Conservation (phyloP, 1,284 basidiomycete genomes). For the Marasmius fiardii region DNA sequence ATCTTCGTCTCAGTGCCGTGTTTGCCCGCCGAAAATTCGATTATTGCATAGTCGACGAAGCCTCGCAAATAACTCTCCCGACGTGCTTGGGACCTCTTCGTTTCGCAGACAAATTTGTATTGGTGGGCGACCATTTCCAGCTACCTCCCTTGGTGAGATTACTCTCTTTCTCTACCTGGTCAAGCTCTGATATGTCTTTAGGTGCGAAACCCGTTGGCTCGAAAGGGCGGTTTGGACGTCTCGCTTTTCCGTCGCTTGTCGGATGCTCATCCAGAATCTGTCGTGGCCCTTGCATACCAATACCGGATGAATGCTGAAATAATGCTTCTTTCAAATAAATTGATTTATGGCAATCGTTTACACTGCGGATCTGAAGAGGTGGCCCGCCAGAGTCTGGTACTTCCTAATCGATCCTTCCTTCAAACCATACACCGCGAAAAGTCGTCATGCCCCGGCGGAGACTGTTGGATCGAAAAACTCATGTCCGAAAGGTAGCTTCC, state of each 20-base stretch:
- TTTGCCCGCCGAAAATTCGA: slow-evolving; percentile 88
- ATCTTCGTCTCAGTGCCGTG: slow-evolving; percentile 55
- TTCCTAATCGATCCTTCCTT: slow-evolving; percentile 48
- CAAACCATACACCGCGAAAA: slow-evolving; percentile 32
- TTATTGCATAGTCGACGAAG: slow-evolving; percentile 98
- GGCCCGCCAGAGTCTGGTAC: slow-evolving; percentile 52
- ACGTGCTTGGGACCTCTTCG: slow-evolving; percentile 93
- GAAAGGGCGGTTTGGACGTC: slow-evolving; percentile 82
- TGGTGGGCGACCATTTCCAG: slow-evolving; percentile 97
- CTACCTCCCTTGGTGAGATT: slow-evolving; percentile 82
- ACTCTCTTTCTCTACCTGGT: neutral
- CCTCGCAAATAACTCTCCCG: slow-evolving; percentile 95
- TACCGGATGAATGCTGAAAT: slow-evolving; percentile 98
- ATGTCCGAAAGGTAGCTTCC: slow-evolving; percentile 55
- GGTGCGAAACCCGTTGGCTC: slow-evolving; percentile 81
- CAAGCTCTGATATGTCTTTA: slow-evolving; percentile 23
- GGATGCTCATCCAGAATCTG: slow-evolving; percentile 80
- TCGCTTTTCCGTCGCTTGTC: slow-evolving; percentile 90
- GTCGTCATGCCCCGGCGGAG: slow-evolving; percentile 26
- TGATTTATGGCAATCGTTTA: slow-evolving; percentile 83
- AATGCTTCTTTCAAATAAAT: slow-evolving; percentile 88
- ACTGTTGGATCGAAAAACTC: slow-evolving; percentile 74
- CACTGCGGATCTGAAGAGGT: slow-evolving; percentile 77
- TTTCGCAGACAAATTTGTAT: slow-evolving; percentile 86
- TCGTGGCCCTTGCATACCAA: slow-evolving; percentile 82